phyloP scores from a whole-genome alignment of 2,329 filamentous ascomycete species.

The Helotiales sp. region DNA sequence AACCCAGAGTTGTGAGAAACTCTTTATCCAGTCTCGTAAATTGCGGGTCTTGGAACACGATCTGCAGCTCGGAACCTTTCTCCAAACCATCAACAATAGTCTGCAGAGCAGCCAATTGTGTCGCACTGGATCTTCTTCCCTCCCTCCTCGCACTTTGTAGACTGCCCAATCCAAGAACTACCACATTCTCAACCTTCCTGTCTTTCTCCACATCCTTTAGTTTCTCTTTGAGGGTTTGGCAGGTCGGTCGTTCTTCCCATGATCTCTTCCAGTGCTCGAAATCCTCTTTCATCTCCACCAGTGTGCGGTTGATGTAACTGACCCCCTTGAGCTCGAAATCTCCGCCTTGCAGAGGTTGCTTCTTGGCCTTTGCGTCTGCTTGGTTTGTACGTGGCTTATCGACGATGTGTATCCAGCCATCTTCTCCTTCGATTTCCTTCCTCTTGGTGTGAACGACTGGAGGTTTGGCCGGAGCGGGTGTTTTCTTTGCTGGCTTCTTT shows the following conservation, averaged over 20 bases:
- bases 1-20: constrained; percentile 37
- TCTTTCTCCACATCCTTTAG: constrained; percentile 20
- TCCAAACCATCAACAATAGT: constrained; percentile 35
- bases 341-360: constrained; percentile 28
- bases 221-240: constrained; percentile 26
- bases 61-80: constrained; percentile 14
- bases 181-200: constrained; percentile 35
- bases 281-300: constrained; percentile 39
- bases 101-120: constrained; percentile 41
- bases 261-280: constrained; percentile 34
- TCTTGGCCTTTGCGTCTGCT: constrained; percentile 16
- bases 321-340: constrained; percentile 40
- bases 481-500: constrained; percentile 10
- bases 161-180: constrained; percentile 42
- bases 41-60: constrained; percentile 42
- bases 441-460: constrained; percentile 39
- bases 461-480: not conserved
- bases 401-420: constrained; percentile 45
- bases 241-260: constrained; percentile 38
- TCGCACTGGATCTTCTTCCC: constrained; percentile 38
- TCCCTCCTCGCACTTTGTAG: constrained; percentile 40
- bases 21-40: constrained; percentile 41
- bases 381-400: constrained; percentile 30
- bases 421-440: constrained; percentile 38
- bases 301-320: constrained; percentile 38